Evolutionary conservation across 2,329 filamentous ascomycete species (phyloP), one percentile per base, ranked within the genome.

Genomic region (Penicillium sp.): DNA sequence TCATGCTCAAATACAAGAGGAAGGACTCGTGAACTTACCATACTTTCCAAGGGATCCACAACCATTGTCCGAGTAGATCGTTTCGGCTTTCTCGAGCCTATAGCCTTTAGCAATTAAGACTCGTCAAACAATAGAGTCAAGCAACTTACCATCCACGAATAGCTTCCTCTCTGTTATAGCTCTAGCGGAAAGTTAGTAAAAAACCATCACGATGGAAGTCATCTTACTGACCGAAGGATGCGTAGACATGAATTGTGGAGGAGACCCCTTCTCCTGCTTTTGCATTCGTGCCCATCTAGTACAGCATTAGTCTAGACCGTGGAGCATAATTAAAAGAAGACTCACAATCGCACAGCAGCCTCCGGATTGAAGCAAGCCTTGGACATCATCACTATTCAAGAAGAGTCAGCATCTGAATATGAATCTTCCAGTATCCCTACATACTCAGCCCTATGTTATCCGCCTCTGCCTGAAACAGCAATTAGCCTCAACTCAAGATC

Each of bases 401-500:
- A 26, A 10, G n/a, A 5, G 42, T 65, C 49, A 72, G 62, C 24
- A 33, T 18, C 12, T 21, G 18, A 6, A 21, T 4, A 39, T 6
- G 10, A 6, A 6, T 21, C 10, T 12, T 21, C 10, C 18, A 21
- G 36, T 2, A 9, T 5, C 9, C 18, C 36, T 39, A 10, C 68
- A 54, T 71, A 77, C 74, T 73, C 42, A 85, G 64, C 1, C 84
- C 84, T 31, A 86, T 85, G 49, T 82, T 79, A 65, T 86, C 84
- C 7, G 84, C 84, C 65, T 85, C 83, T 2, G 74, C 73, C 73
- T 76, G 42, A 33, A n/a, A n/a, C 46, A 21, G 54, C 18, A 41
- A 42, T 60, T 49, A 63, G 53, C 33, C 26, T 41, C 15, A 18
- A 15, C 29, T 9, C 16, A n/a, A 4, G n/a, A 12, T 41, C 9